A percentile compares a stretch with the other conserved stretches of the same genome.
Evolutionary conservation across 148 eudicot genomes (phyloP).

Genomic region (Salicornia ramosissima): DNA sequence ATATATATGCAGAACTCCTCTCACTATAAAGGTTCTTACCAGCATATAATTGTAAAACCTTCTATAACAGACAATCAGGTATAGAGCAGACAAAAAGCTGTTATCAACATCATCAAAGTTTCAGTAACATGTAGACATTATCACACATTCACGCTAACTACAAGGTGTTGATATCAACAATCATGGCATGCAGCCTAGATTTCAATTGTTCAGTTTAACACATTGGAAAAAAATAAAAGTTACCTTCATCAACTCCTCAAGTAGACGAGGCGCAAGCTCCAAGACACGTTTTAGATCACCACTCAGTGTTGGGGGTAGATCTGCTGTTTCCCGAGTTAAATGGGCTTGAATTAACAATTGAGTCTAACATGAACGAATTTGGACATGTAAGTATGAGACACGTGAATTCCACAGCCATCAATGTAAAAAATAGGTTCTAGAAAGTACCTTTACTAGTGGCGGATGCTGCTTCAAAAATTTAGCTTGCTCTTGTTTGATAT

Average conservation of each 20-base stretch:
- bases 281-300: constrained; percentile 68
- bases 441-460: constrained; percentile 71
- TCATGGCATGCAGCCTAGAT: not conserved
- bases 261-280: constrained; percentile 80
- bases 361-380: constrained; percentile 45
- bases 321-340: constrained; percentile 58
- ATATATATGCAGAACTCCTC: too few species aligned
- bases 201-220: not conserved
- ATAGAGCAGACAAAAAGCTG: not conserved
- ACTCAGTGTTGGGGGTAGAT: constrained; percentile 57
- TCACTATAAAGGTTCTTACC: not conserved
- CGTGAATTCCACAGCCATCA: not conserved
- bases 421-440: not conserved
- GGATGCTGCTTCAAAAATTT: constrained; percentile 99
- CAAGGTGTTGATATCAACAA: not conserved
- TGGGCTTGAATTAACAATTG: constrained; percentile 90
- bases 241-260: constrained; percentile 87
- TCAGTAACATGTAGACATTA: not conserved
- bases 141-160: not conserved
- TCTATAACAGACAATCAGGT: not conserved
- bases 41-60: not conserved
- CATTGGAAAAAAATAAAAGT: constrained; percentile 5
- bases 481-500: constrained; percentile 88
- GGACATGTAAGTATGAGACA: not conserved
- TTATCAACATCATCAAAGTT: not conserved